phyloP scores from a whole-genome alignment of 305 asterid genomes.

The Solanum hybrid region DNA sequence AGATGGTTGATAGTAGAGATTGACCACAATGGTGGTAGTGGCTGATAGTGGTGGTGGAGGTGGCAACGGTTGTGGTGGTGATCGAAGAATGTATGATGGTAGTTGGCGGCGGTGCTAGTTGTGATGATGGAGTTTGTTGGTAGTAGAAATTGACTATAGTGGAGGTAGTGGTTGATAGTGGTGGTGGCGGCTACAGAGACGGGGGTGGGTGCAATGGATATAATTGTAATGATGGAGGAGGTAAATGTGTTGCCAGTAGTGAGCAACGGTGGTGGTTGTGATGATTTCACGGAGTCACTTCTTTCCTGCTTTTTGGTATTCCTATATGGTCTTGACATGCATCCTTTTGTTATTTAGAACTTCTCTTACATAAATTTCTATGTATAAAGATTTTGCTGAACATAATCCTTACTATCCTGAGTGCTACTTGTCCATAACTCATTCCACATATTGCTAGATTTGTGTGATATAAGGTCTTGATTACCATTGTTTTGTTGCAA shows the following conservation, averaged over 20 bases:
- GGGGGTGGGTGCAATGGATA: not conserved
- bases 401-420: not conserved
- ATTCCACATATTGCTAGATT: not conserved
- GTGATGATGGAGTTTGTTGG: not conserved
- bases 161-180: not conserved
- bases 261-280: not conserved
- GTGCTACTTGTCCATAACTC: not conserved
- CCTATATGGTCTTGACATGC: not conserved
- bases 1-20: not conserved
- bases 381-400: not conserved
- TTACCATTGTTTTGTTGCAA: conserved; percentile 4
- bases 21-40: not conserved
- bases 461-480: not conserved
- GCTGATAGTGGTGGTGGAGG: not conserved
- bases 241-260: not conserved
- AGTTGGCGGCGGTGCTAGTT: not conserved
- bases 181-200: not conserved
- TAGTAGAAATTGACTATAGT: not conserved
- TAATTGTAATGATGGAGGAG: not conserved
- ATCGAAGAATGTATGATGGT: not conserved
- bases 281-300: not conserved
- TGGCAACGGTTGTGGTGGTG: not conserved
- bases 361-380: not conserved
- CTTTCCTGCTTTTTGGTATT: not conserved
- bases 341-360: not conserved